phyloP scores from a whole-genome alignment of 345 rosid species.

The Lumnitzera racemosa region DNA sequence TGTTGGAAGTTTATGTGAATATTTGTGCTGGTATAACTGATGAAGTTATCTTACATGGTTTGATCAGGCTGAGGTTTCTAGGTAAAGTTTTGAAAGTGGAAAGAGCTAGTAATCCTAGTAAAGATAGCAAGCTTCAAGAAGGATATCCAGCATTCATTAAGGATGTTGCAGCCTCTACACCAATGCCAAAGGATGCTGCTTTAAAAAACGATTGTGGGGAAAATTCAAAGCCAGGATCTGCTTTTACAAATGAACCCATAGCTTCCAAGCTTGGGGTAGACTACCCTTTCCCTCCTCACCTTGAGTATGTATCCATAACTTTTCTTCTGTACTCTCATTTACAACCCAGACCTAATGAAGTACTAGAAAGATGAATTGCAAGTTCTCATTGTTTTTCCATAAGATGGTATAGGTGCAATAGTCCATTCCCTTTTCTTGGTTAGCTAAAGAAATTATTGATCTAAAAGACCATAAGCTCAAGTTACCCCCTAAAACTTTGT shows the following conservation, averaged over 20 bases:
- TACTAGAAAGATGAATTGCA: too few relatives aligned
- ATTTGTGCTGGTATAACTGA: slow-evolving; percentile 1
- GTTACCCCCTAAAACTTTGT: too few relatives aligned
- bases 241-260: slow-evolving; percentile 47
- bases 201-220: slow-evolving; percentile 14
- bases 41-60: slow-evolving; percentile 11
- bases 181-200: slow-evolving; percentile 25
- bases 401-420: too few relatives aligned
- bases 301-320: slow-evolving; percentile 47
- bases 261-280: slow-evolving; percentile 88
- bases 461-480: too few relatives aligned
- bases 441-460: too few relatives aligned
- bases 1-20: too few relatives aligned
- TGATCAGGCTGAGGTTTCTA: slow-evolving; percentile 77
- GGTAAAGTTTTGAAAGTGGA: slow-evolving; percentile 80
- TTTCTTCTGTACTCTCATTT: not conserved
- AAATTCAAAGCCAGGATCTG: slow-evolving; percentile 29
- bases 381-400: too few relatives aligned
- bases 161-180: slow-evolving; percentile 17
- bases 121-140: slow-evolving; percentile 34
- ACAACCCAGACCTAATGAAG: too few relatives aligned
- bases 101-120: slow-evolving; percentile 50
- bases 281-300: slow-evolving; percentile 86
- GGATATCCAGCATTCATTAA: slow-evolving; percentile 29
- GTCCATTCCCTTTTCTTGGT: too few relatives aligned